These are phyloP conservation scores for Hyphochytrium catenoides DNA, from an alignment of 352 stramenopile genomes.

Conservation along the genomic window DNA sequence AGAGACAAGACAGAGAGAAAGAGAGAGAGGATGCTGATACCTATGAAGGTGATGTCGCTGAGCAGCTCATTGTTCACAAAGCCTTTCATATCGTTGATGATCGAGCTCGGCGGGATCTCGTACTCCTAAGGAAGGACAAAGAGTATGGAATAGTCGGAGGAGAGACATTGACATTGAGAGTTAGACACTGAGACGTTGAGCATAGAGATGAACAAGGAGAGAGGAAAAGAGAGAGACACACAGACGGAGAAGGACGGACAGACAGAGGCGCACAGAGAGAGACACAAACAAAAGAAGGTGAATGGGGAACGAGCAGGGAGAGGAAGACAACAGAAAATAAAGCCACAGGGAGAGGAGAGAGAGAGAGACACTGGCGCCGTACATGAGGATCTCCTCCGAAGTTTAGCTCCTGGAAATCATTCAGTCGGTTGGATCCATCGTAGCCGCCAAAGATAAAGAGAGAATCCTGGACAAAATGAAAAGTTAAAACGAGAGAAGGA, in stretches of 20 bases:
- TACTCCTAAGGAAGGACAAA: background rate
- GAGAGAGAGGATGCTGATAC: too few relatives aligned
- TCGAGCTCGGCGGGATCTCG: slow-evolving; percentile 52
- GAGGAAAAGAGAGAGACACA: too few relatives aligned
- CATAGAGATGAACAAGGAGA: too few relatives aligned
- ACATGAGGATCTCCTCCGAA: slow-evolving; percentile 51
- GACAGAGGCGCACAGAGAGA: too few relatives aligned
- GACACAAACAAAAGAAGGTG: too few relatives aligned
- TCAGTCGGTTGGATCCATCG: slow-evolving; percentile 77
- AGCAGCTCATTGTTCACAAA: slow-evolving; percentile 59
- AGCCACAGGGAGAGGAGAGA: background rate
- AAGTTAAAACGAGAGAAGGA: too few relatives aligned
- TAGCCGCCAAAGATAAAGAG: slow-evolving; percentile 90
- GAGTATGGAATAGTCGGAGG: background rate
- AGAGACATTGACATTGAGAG: background rate
- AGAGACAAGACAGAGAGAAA: too few relatives aligned
- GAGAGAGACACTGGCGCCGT: slow-evolving; percentile 1
- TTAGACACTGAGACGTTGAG: too few relatives aligned
- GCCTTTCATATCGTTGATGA: slow-evolving; percentile 35
- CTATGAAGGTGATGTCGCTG: slow-evolving; percentile 62
- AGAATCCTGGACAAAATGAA: too few relatives aligned
- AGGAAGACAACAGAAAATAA: too few relatives aligned
- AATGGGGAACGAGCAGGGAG: background rate
- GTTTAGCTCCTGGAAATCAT: slow-evolving; percentile 80
- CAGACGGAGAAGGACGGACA: too few relatives aligned